Conservation (phyloP, 148 eudicot species). For the Vaccinium macrocarpon region DNA sequence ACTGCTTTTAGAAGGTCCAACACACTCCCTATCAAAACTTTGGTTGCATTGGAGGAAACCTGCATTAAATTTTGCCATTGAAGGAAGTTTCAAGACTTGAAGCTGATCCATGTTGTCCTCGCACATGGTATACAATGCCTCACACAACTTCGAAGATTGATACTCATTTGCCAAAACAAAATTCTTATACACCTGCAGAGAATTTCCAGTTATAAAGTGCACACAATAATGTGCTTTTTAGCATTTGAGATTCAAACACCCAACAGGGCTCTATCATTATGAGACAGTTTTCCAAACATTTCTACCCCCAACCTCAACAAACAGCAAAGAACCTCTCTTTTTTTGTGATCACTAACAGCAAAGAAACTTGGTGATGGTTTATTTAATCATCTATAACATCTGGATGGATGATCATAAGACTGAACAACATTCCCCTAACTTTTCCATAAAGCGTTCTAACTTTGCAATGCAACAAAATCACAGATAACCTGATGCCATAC, state of each 20-base stretch:
- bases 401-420: not conserved
- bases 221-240: not conserved
- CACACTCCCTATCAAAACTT: constrained; percentile 75
- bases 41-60: constrained; percentile 86
- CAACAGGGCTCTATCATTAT: not conserved
- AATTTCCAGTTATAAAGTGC: constrained; percentile 6
- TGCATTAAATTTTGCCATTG: constrained; percentile 95
- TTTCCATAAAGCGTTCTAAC: not conserved
- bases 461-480: not conserved
- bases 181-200: constrained; percentile 65
- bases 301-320: not conserved
- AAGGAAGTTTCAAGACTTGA: constrained; percentile 90
- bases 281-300: not conserved
- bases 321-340: not conserved
- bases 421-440: not conserved
- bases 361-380: not conserved
- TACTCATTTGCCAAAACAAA: constrained; percentile 72
- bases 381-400: not conserved
- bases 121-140: constrained; percentile 66
- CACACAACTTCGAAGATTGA: constrained; percentile 85
- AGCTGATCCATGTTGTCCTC: constrained; percentile 98
- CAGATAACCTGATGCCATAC: not conserved
- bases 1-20: constrained; percentile 85
- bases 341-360: not conserved
- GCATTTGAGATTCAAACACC: not conserved